Conservation (phyloP, 2,329 filamentous ascomycete genomes). For the Pseudogymnoascus sp. region DNA sequence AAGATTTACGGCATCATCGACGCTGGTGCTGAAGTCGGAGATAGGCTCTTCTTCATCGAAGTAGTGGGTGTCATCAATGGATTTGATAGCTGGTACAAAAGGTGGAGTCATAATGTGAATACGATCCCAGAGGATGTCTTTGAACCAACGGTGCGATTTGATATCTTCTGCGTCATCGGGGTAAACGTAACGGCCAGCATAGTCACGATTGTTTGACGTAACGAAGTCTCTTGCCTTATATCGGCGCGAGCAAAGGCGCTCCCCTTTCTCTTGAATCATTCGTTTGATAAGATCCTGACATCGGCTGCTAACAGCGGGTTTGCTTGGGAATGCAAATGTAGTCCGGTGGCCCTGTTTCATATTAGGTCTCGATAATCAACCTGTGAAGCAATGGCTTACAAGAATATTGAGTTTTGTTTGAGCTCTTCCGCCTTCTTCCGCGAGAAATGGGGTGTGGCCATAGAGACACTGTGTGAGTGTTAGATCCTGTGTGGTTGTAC, state of each 20-base stretch:
- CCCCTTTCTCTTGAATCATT: conserved; percentile 65
- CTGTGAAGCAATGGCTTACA: conserved; percentile 36
- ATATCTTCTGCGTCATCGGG: conserved; percentile 81
- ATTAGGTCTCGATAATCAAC: conserved; percentile 14
- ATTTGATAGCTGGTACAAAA: conserved; percentile 65
- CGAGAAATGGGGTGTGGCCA: conserved; percentile 81
- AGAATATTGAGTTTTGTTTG: conserved; percentile 82
- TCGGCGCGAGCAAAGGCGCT: conserved; percentile 64
- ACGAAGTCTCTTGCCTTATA: conserved; percentile 59
- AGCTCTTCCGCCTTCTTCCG: conserved; percentile 62
- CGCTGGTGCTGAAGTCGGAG: conserved; percentile 49
- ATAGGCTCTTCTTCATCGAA: conserved; percentile 78
- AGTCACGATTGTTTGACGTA: conserved; percentile 25
- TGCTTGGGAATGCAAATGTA: conserved; percentile 62
- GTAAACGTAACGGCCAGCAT: conserved; percentile 60
- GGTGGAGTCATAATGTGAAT: conserved; percentile 65
- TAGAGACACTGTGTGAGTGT: conserved; percentile 59
- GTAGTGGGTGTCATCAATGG: conserved; percentile 70
- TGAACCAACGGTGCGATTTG: conserved; percentile 82
- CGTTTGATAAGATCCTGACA: conserved; percentile 70
- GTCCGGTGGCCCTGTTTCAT: conserved; percentile 54
- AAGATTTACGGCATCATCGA: conserved; percentile 4
- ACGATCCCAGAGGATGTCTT: conserved; percentile 65
- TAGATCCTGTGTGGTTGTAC: background rate
- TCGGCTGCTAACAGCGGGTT: conserved; percentile 54